These are phyloP conservation scores for Ustilago cynodontis DNA, from an alignment of 1,284 basidiomycete genomes.

Conservation along the genomic window DNA sequence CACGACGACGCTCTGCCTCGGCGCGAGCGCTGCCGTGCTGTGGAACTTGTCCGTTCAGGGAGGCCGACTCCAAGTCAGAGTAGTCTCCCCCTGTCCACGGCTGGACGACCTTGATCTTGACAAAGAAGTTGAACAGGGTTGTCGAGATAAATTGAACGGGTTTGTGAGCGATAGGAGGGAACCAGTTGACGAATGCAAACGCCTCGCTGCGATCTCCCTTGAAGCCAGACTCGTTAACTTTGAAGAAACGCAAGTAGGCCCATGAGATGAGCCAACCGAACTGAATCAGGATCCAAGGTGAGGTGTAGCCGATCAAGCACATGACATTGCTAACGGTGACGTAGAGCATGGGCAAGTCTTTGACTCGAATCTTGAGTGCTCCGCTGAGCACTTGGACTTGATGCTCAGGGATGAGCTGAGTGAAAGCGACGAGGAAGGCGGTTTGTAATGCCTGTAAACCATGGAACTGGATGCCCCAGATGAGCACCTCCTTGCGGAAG, in stretches of 20 bases:
- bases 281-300: conserved; percentile 92
- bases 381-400: conserved; percentile 89
- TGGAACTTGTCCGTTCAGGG: conserved; percentile 74
- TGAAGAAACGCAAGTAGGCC: conserved; percentile 96
- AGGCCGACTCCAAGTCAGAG: conserved; percentile 73
- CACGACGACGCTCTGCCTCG: conserved; percentile 73
- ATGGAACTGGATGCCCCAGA: conserved; percentile 86
- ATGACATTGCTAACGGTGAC: conserved; percentile 90
- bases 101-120: conserved; percentile 79
- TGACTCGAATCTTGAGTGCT: conserved; percentile 85
- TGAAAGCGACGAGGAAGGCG: conserved; percentile 92
- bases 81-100: conserved; percentile 72
- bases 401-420: conserved; percentile 96
- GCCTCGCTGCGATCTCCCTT: conserved; percentile 92
- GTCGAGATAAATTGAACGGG: conserved; percentile 80
- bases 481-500: conserved; percentile 53
- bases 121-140: conserved; percentile 76
- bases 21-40: conserved; percentile 49
- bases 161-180: conserved; percentile 81
- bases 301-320: conserved; percentile 87
- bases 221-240: conserved; percentile 77
- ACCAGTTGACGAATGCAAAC: conserved; percentile 95
- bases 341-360: conserved; percentile 93
- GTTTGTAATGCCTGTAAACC: conserved; percentile 93
- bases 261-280: conserved; percentile 97